Percentiles rank a stretch among this genome's conserved stretches.
phyloP scores from a whole-genome alignment of 768 basidiomycete species.

The Calocybe gangraenosa region DNA sequence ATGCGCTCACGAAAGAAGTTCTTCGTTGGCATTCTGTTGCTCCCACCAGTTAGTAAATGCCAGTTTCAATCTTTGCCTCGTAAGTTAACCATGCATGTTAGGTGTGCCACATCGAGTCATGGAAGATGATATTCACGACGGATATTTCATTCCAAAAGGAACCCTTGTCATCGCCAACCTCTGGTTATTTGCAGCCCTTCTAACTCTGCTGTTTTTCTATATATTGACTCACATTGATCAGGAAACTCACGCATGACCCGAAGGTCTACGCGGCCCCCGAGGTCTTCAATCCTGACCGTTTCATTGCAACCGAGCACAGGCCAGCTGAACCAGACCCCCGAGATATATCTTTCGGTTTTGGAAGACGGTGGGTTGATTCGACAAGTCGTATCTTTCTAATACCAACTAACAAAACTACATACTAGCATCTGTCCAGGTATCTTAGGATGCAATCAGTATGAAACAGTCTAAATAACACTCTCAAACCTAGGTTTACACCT shows the following conservation, averaged over 20 bases:
- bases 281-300: constrained; percentile 58
- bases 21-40: constrained; percentile 47
- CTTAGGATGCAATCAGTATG: background rate
- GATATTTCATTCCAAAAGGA: constrained; percentile 59
- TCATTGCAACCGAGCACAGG: constrained; percentile 38
- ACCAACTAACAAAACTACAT: constrained; percentile 4
- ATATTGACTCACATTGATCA: constrained; percentile 14
- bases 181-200: constrained; percentile 28
- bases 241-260: constrained; percentile 54
- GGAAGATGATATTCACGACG: constrained; percentile 60
- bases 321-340: constrained; percentile 53
- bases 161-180: constrained; percentile 49
- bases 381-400: constrained; percentile 1
- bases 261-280: constrained; percentile 49
- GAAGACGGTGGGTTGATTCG: constrained; percentile 44
- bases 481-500: constrained; percentile 40
- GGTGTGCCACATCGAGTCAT: constrained; percentile 51
- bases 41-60: constrained; percentile 31
- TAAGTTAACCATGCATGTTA: constrained; percentile 15
- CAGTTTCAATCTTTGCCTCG: constrained; percentile 6
- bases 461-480: constrained; percentile 3
- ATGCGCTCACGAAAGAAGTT: constrained; percentile 59
- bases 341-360: constrained; percentile 65
- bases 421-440: constrained; percentile 47
- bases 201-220: constrained; percentile 9